Evolutionary conservation across 805 yeast species (phyloP).

Genomic region (Saitoella complicata): DNA sequence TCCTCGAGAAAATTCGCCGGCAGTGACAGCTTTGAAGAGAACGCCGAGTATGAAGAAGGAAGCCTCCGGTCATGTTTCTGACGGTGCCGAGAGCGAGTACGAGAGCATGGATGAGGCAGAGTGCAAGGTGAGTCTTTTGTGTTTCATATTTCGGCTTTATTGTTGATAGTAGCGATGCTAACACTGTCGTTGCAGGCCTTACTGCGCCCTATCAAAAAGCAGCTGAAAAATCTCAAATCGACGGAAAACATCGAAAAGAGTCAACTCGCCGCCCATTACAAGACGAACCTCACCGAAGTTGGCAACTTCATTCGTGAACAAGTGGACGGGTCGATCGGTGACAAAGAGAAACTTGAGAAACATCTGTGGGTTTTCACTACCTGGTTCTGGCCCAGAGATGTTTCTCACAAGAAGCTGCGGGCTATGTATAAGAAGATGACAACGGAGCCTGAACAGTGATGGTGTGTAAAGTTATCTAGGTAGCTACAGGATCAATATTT

Average conservation of each 20-base stretch:
- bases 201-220: slow-evolving; percentile 50
- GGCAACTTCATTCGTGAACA: slow-evolving; percentile 51
- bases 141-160: neutral
- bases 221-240: slow-evolving; percentile 47
- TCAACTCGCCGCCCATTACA: slow-evolving; percentile 60
- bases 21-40: neutral
- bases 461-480: no score
- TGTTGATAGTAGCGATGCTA: neutral
- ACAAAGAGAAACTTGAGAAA: slow-evolving; percentile 30
- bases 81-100: slow-evolving; percentile 34
- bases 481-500: no score
- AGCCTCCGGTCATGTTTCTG: slow-evolving; percentile 6
- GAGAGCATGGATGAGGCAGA: slow-evolving; percentile 63
- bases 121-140: slow-evolving; percentile 27
- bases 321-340: slow-evolving; percentile 18
- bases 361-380: slow-evolving; percentile 71
- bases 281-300: slow-evolving; percentile 49
- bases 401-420: slow-evolving; percentile 46
- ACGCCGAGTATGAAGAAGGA: neutral
- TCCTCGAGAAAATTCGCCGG: neutral
- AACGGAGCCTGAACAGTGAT: no score
- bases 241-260: slow-evolving; percentile 54
- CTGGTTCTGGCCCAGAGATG: slow-evolving; percentile 75
- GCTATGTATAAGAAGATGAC: slow-evolving; percentile 42
- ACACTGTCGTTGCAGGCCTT: slow-evolving; percentile 16